Conservation (phyloP, 2,329 filamentous ascomycete species). For the Botrytis porri region DNA sequence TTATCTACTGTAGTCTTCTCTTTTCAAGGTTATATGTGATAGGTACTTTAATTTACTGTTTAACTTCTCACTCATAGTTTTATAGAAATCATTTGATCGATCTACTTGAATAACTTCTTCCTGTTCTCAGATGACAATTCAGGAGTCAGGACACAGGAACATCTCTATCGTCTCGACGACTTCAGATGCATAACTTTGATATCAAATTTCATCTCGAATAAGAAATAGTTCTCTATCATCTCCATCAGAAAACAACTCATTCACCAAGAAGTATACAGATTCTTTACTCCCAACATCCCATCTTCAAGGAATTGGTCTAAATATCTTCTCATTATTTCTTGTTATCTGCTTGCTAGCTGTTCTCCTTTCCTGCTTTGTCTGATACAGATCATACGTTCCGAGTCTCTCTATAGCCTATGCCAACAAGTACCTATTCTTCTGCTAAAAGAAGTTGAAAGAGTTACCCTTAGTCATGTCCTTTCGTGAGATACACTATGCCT, state of each 20-base stretch:
- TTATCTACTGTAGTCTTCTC: background rate
- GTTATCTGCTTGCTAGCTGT: background rate
- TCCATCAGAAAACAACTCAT: background rate
- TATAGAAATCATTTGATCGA: background rate
- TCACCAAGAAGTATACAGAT: background rate
- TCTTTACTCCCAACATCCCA: background rate
- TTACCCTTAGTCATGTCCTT: background rate
- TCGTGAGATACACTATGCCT: slow-evolving; percentile 5
- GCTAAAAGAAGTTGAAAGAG: background rate
- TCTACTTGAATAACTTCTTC: background rate
- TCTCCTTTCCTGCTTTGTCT: slow-evolving; percentile 3
- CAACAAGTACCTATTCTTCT: background rate
- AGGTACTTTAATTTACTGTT: background rate
- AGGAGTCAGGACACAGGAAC: background rate
- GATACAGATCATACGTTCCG: background rate
- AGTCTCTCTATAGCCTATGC: background rate
- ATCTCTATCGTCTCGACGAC: background rate
- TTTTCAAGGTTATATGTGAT: too few species aligned
- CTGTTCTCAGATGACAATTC: background rate
- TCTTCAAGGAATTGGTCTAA: background rate
- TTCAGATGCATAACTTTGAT: background rate
- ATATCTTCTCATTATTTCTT: background rate
- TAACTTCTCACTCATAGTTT: too few species aligned
- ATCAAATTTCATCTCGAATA: background rate
- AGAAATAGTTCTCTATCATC: background rate